Conservation (phyloP, 2,329 filamentous ascomycete species). For the Harringtonia lauricola region DNA sequence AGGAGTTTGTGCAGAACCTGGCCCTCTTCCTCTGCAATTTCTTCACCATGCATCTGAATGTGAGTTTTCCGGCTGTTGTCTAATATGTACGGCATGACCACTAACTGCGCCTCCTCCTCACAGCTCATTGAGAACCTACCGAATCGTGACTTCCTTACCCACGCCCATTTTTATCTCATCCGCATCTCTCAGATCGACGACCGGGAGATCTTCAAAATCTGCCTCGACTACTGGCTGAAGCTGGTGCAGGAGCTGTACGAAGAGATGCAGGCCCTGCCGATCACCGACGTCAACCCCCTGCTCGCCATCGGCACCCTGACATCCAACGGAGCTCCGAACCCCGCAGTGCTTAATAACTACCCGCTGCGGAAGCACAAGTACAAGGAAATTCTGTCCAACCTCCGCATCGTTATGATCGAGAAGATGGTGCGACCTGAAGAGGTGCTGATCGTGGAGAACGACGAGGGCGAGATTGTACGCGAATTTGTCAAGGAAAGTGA, state of each 20-base stretch:
- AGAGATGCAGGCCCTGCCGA: constrained; percentile 93
- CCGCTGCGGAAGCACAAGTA: constrained; percentile 98
- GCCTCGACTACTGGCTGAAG: constrained; percentile 98
- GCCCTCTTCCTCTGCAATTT: constrained; percentile 96
- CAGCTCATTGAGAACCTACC: constrained; percentile 91
- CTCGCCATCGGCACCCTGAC: constrained; percentile 67
- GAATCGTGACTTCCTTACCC: constrained; percentile 86
- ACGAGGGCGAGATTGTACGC: constrained; percentile 96
- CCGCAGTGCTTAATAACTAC: constrained; percentile 75
- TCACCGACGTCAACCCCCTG: constrained; percentile 78
- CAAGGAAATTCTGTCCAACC: constrained; percentile 81
- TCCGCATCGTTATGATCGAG: constrained; percentile 97
- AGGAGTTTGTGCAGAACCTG: constrained; percentile 95
- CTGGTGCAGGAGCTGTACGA: constrained; percentile 96
- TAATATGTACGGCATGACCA: constrained; percentile 6
- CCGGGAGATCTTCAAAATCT: constrained; percentile 98
- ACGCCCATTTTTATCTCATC: constrained; percentile 96
- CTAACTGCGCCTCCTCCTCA: not conserved
- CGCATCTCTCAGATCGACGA: constrained; percentile 98
- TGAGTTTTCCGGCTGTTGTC: constrained; percentile 25
- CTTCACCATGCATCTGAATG: constrained; percentile 83
- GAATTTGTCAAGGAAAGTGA: constrained; percentile 99
- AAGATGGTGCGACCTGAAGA: constrained; percentile 99
- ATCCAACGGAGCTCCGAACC: constrained; percentile 76
- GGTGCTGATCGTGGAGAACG: constrained; percentile 97